Evolutionary conservation across 495 filamentous ascomycete species (phyloP).

Genomic region (Hypoxylon lienhwacheense): DNA sequence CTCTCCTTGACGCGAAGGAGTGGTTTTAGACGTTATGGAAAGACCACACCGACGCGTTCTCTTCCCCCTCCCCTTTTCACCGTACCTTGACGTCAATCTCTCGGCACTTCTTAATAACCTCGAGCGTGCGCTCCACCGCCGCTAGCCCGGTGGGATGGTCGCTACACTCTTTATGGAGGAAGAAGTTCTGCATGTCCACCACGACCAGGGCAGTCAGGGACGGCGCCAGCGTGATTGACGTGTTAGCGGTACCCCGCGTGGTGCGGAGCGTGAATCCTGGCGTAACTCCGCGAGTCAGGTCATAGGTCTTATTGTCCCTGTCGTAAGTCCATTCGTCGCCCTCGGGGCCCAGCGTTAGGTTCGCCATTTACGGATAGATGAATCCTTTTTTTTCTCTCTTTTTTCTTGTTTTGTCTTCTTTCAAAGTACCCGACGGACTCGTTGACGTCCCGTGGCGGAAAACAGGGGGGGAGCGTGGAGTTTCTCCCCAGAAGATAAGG

Average conservation of each 20-base stretch:
- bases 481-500: too few relatives aligned
- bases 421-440: too few relatives aligned
- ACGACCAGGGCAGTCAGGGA: slow-evolving; percentile 53
- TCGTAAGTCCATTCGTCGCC: slow-evolving; percentile 34
- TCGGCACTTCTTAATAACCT: slow-evolving; percentile 39
- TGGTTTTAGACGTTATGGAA: too few relatives aligned
- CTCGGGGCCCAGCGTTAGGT: slow-evolving; percentile 24
- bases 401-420: too few relatives aligned
- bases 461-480: too few relatives aligned
- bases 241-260: slow-evolving; percentile 20
- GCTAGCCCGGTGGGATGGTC: slow-evolving; percentile 41
- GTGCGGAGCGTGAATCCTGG: slow-evolving; percentile 19
- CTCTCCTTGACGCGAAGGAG: background rate
- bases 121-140: slow-evolving; percentile 41
- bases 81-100: slow-evolving; percentile 51
- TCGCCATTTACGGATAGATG: slow-evolving; percentile 3
- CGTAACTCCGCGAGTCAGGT: slow-evolving; percentile 27
- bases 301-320: slow-evolving; percentile 18
- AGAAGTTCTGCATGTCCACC: slow-evolving; percentile 67
- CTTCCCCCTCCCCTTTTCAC: background rate
- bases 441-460: too few relatives aligned
- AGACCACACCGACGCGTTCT: background rate
- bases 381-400: too few relatives aligned
- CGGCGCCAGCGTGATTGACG: slow-evolving; percentile 24
- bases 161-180: slow-evolving; percentile 48